Evolutionary conservation across 768 basidiomycete species (phyloP).

Genomic region (Goffeauzyma gilvescens): DNA sequence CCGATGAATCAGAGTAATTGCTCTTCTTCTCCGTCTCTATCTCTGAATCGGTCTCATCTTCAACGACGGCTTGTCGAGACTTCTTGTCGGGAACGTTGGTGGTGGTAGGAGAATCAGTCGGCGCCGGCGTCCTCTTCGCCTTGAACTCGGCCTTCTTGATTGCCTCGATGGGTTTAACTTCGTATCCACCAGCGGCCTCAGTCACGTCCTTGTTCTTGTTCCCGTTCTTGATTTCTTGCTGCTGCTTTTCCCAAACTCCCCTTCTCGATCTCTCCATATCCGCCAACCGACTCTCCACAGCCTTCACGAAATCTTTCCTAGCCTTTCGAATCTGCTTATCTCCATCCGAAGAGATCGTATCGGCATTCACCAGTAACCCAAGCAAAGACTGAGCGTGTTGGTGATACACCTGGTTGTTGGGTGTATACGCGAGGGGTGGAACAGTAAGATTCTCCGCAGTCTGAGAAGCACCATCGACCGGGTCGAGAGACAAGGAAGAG

Average conservation of each 20-base stretch:
- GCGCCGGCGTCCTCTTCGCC: too few relatives aligned
- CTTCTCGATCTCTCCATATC: conserved; percentile 36
- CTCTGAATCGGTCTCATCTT: neutral
- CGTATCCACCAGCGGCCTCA: neutral
- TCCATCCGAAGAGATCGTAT: conserved; percentile 49
- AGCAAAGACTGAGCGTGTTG: conserved; percentile 44
- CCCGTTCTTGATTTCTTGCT: neutral
- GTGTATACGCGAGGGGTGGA: conserved; percentile 39
- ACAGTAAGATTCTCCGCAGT: neutral
- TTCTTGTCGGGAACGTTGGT: neutral
- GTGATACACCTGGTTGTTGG: conserved; percentile 42
- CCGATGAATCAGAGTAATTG: too few relatives aligned
- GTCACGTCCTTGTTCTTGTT: neutral
- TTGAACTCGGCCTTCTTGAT: neutral
- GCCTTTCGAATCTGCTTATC: conserved; percentile 38
- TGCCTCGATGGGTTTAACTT: neutral
- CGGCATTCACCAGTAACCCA: conserved; percentile 44
- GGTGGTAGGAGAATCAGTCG: neutral
- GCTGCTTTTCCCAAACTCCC: conserved; percentile 2
- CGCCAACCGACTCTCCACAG: conserved; percentile 36
- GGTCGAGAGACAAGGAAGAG: neutral
- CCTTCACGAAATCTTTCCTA: conserved; percentile 39
- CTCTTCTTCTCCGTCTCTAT: too few relatives aligned
- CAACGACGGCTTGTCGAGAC: neutral
- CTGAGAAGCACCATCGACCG: neutral